These are phyloP conservation scores for Aquilaria yunnanensis DNA, from an alignment of 345 rosid species.

Conservation along the genomic window DNA sequence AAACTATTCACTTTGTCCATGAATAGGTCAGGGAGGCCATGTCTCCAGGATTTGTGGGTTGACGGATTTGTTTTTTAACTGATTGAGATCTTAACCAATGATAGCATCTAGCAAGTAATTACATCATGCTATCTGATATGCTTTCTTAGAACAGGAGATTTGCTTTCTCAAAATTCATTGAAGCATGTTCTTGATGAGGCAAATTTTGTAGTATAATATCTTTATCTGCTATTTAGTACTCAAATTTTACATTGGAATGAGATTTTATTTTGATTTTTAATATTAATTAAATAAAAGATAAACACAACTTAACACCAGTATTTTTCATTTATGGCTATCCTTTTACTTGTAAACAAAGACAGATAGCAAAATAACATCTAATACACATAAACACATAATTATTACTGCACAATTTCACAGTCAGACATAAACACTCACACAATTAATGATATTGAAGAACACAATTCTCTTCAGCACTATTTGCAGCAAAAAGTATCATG, in stretches of 20 bases:
- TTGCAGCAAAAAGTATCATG: too few species aligned
- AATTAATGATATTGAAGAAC: too few species aligned
- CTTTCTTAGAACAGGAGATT: slow-evolving; percentile 32
- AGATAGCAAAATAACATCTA: too few species aligned
- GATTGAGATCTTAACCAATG: background rate
- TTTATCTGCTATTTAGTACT: slow-evolving; percentile 4
- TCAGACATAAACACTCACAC: too few species aligned
- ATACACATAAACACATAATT: too few species aligned
- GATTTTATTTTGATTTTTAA: background rate
- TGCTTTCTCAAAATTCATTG: slow-evolving; percentile 46
- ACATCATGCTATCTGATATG: too few species aligned
- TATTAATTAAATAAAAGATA: background rate
- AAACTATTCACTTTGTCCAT: background rate
- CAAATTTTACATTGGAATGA: background rate
- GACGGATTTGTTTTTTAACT: slow-evolving; percentile 6
- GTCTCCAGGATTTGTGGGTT: slow-evolving; percentile 47
- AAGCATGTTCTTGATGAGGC: slow-evolving; percentile 45
- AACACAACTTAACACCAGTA: background rate
- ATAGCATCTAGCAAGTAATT: background rate
- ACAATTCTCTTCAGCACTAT: too few species aligned
- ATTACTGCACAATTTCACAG: too few species aligned
- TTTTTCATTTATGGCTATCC: background rate
- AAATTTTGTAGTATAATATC: slow-evolving; percentile 49
- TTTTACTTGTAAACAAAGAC: background rate
- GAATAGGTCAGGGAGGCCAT: slow-evolving; percentile 52